Conservation (phyloP, 257 asterid species). For the Solanum clarkiae region DNA sequence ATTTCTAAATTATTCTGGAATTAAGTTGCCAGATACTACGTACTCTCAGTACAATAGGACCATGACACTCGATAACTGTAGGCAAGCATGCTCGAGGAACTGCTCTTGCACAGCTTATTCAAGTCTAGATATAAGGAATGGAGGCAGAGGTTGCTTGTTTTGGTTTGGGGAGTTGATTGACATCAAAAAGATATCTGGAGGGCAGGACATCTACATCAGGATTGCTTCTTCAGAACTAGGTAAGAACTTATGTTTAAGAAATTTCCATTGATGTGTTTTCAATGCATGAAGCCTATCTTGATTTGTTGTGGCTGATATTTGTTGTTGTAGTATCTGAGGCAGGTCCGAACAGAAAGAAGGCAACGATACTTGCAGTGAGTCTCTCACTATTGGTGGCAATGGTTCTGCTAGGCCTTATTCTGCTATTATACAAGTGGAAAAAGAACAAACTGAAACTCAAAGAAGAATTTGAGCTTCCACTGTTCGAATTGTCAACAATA, state of each 20-base stretch:
- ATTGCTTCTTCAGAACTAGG: slow-evolving; percentile 12
- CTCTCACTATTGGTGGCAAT: background rate
- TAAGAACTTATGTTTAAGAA: background rate
- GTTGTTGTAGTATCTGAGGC: background rate
- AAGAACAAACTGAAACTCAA: background rate
- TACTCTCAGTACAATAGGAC: background rate
- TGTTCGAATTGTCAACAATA: slow-evolving; percentile 12
- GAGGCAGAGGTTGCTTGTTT: slow-evolving; percentile 22
- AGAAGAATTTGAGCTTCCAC: slow-evolving; percentile 15
- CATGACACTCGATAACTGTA: slow-evolving; percentile 2
- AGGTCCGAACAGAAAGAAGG: background rate
- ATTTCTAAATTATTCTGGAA: background rate
- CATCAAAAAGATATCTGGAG: slow-evolving; percentile 1
- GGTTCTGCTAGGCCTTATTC: background rate
- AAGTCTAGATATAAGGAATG: slow-evolving; percentile 1
- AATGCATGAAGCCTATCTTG: background rate
- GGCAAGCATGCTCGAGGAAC: slow-evolving; percentile 11
- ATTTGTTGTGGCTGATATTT: background rate
- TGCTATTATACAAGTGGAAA: background rate
- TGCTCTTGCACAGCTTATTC: slow-evolving; percentile 33
- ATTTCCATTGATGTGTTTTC: background rate
- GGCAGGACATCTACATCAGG: slow-evolving; percentile 16
- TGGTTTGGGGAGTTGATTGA: slow-evolving; percentile 24
- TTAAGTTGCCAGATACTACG: background rate
- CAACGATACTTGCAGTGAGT: background rate